phyloP scores from a whole-genome alignment of 352 stramenopile species.

The Globisporangium cederbergense region DNA sequence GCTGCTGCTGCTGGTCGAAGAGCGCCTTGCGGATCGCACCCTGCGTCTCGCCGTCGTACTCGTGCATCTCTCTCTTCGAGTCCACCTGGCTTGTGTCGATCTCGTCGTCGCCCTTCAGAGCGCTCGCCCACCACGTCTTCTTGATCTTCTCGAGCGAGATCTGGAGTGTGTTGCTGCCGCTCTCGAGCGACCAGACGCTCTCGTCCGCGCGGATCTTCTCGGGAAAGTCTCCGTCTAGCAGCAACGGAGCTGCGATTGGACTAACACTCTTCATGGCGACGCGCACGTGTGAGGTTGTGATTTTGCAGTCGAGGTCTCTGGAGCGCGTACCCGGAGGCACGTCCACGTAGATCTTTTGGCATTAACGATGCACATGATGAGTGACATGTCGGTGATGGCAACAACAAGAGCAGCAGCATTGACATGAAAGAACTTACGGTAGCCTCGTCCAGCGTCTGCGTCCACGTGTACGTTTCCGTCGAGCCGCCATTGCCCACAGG shows the following conservation, averaged over 20 bases:
- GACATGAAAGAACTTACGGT: constrained; percentile 47
- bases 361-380: not conserved
- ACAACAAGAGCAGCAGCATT: not conserved
- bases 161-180: constrained; percentile 43
- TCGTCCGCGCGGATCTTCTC: constrained; percentile 96
- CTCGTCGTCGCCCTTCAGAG: constrained; percentile 88
- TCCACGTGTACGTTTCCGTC: constrained; percentile 94
- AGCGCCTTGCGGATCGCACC: constrained; percentile 99
- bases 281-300: constrained; percentile 84
- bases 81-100: constrained; percentile 98
- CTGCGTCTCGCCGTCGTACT: constrained; percentile 96
- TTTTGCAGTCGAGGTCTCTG: constrained; percentile 90
- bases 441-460: constrained; percentile 96
- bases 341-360: constrained; percentile 69
- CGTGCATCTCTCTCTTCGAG: constrained; percentile 94
- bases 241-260: constrained; percentile 19
- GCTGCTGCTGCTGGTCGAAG: constrained; percentile 92
- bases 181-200: constrained; percentile 96
- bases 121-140: constrained; percentile 97
- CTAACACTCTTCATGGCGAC: constrained; percentile 60
- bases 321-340: constrained; percentile 88
- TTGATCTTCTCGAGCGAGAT: constrained; percentile 96
- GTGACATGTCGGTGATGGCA: not conserved
- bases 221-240: constrained; percentile 85
- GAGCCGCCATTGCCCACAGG: constrained; percentile 88